A percentile compares a stretch with the other conserved stretches of the same genome.
These are phyloP conservation scores for Crithidia fasciculata DNA, from an alignment of 208 protist species.

Conservation along the genomic window DNA sequence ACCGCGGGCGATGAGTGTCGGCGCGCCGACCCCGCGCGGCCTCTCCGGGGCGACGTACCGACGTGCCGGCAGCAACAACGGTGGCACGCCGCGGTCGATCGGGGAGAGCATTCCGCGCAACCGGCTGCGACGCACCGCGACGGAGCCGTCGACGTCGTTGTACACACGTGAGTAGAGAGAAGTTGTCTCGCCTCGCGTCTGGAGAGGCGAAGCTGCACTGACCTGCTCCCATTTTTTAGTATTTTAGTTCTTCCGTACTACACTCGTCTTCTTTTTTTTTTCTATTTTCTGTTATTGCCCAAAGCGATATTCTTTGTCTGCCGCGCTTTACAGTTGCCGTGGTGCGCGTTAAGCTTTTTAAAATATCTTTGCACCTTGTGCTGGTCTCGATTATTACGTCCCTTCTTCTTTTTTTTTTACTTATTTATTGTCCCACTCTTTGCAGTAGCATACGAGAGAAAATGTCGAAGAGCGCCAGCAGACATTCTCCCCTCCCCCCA, in stretches of 20 bases:
- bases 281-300: neutral
- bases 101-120: neutral
- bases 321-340: no score
- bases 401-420: no score
- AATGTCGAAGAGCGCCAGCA: no score
- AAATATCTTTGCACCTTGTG: no score
- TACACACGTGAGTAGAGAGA: neutral
- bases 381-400: no score
- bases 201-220: no score
- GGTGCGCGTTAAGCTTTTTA: no score
- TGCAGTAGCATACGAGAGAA: no score
- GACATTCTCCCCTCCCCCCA: no score
- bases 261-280: constrained; percentile 1
- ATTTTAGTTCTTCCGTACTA: neutral
- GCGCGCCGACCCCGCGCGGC: constrained; percentile 8
- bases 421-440: no score
- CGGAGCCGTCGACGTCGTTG: constrained; percentile 3
- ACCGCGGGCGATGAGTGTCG: constrained; percentile 2
- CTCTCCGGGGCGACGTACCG: constrained; percentile 11
- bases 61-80: constrained; percentile 8
- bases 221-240: no score
- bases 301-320: no score
- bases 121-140: neutral
- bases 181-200: neutral
- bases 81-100: neutral